Conservation (phyloP, 768 basidiomycete species). For the Kwoniella heveanensis region DNA sequence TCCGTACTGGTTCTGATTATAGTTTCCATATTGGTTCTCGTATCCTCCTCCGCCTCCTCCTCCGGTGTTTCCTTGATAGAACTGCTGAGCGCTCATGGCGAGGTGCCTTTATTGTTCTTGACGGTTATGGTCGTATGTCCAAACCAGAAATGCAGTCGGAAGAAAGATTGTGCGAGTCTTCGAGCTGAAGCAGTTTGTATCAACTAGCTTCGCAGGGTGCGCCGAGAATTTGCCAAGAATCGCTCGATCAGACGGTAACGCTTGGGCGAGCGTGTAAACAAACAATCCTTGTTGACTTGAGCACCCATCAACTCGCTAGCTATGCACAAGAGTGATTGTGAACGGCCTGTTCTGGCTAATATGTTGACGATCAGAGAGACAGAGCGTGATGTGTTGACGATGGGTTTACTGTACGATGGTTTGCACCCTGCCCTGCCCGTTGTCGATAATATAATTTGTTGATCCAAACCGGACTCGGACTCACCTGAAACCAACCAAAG, state of each 20-base stretch:
- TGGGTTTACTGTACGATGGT: too few relatives aligned
- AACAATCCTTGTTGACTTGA: neutral
- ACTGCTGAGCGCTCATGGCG: slow-evolving; percentile 39
- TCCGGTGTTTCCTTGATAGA: slow-evolving; percentile 23
- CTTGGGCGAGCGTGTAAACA: neutral
- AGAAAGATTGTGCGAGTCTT: too few relatives aligned
- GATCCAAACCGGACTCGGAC: neutral
- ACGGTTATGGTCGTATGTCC: too few relatives aligned
- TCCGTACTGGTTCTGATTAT: neutral
- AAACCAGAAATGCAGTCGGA: too few relatives aligned
- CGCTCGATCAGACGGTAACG: neutral
- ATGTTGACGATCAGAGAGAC: too few relatives aligned
- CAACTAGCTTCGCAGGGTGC: too few relatives aligned
- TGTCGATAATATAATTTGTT: neutral
- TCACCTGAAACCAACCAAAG: slow-evolving; percentile 3
- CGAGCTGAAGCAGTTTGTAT: too few relatives aligned
- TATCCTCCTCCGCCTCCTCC: slow-evolving; percentile 8
- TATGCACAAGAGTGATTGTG: too few relatives aligned
- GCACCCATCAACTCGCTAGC: too few relatives aligned
- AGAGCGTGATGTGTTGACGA: too few relatives aligned
- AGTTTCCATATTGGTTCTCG: slow-evolving; percentile 8
- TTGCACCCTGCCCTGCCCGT: neutral
- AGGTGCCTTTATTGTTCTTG: too few relatives aligned
- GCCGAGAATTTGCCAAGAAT: neutral
- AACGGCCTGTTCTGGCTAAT: too few relatives aligned